These are phyloP conservation scores for Spathaspora passalidarum DNA, from an alignment of 805 yeast species.

Conservation along the genomic window DNA sequence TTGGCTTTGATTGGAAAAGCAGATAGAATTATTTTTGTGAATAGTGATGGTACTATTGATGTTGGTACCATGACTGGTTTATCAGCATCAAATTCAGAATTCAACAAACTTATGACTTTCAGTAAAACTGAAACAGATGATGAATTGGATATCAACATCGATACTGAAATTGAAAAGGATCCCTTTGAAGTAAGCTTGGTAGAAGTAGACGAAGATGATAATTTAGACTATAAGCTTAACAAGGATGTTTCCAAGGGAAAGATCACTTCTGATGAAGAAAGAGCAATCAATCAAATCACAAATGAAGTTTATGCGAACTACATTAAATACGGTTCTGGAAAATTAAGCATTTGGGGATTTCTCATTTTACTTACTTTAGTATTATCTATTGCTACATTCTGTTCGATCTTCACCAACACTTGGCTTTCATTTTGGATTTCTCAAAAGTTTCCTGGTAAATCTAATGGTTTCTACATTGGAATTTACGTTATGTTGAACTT, in stretches of 20 bases:
- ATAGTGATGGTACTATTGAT: conserved; percentile 59
- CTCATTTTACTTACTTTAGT: conserved; percentile 7
- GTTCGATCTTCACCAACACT: conserved; percentile 56
- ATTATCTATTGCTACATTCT: conserved; percentile 41
- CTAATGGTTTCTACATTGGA: conserved; percentile 64
- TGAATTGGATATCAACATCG: not conserved
- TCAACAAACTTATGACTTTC: conserved; percentile 40
- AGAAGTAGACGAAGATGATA: conserved; percentile 11
- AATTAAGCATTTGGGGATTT: conserved; percentile 14
- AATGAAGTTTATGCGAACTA: conserved; percentile 30
- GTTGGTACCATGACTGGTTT: conserved; percentile 60
- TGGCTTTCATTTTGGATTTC: conserved; percentile 81
- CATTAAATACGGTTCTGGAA: conserved; percentile 27
- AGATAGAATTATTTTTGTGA: conserved; percentile 66
- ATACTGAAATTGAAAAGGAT: conserved; percentile 5
- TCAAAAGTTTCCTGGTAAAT: conserved; percentile 40
- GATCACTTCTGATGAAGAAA: conserved; percentile 46
- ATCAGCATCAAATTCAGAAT: conserved; percentile 30
- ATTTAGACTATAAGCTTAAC: conserved; percentile 3
- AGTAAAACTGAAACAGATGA: conserved; percentile 13
- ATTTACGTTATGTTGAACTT: conserved; percentile 58
- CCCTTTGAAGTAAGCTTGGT: not conserved
- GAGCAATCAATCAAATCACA: conserved; percentile 50
- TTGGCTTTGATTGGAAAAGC: conserved; percentile 67
- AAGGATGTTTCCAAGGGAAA: conserved; percentile 12